Base-by-base conservation (phyloP, 2,329 filamentous ascomycete genomes). In the Pseudogymnoascus sp. region DNA sequence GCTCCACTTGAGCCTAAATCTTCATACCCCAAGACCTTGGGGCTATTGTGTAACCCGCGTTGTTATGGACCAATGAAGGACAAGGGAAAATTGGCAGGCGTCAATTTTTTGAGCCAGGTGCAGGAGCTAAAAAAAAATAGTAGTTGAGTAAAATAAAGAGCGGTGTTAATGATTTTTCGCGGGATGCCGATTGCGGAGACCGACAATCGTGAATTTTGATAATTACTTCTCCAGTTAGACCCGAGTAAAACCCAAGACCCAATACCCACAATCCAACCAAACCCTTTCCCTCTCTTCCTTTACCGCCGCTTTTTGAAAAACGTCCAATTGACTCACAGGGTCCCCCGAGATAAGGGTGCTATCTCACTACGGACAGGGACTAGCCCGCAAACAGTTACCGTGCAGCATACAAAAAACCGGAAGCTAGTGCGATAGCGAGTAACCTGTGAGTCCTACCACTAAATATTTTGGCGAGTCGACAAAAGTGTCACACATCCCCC, bases 211-310 rank as follows among this genome's bases (percentile, higher is more conserved):
- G 47, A 53, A 53, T 53, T 33, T 53, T 53, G 47, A 53, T 53
- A 35, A 53, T 35, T 53, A 53, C 20, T 53, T 53, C 47, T 35
- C 28, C 8, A n/a, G 12, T 33, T 33, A 33, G 47, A 53, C 28
- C 25, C n/a, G 28, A 53, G 47, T 18, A 15, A 50, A n/a, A n/a
- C n/a, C n/a, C n/a, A n/a, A n/a, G n/a, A 50, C 43, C 43, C 43
- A 50, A 41, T 33, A 53, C 47, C 47, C 47, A 53, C 47, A 53
- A 53, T 53, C 47, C 47, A 53, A 53, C 47, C 47, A 53, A 53
- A 53, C 47, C 47, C 47, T 53, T 53, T 53, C 47, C 9, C 25
- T 33, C 30, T 18, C 28, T 30, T 33, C 28, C 25, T 20, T 53
- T 53, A 33, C 47, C 47, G 25, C 47, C n/a, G 30, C 47, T 14